Percentiles rank a stretch among this genome's conserved stretches.
Conservation (phyloP, 148 eudicot genomes). For the Vaccinium vitisidaea region DNA sequence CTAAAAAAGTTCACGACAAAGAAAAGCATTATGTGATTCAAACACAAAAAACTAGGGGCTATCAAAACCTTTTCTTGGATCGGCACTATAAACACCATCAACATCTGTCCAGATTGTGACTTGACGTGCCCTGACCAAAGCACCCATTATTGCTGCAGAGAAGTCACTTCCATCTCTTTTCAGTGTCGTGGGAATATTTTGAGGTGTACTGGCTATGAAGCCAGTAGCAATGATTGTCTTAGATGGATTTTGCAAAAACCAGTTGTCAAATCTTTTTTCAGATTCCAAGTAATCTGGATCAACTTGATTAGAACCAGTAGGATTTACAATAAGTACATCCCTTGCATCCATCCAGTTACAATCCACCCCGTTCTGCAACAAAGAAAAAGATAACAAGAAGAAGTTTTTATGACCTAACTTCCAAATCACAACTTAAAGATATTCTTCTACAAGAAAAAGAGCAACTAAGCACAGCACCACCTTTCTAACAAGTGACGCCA, state of each 20-base stretch:
- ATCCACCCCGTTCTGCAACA: constrained; percentile 62
- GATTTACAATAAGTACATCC: constrained; percentile 88
- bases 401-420: neutral
- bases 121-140: constrained; percentile 79
- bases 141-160: constrained; percentile 99
- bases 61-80: constrained; percentile 90
- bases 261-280: constrained; percentile 72
- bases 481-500: constrained; percentile 74
- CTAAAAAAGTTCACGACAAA: neutral
- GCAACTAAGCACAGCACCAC: constrained; percentile 27
- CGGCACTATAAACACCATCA: constrained; percentile 97
- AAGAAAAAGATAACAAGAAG: neutral
- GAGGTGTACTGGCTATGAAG: constrained; percentile 89
- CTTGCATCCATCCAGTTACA: constrained; percentile 97
- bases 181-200: constrained; percentile 92
- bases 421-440: constrained; percentile 3
- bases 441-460: neutral
- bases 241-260: constrained; percentile 68
- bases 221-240: constrained; percentile 87
- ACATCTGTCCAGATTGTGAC: constrained; percentile 99
- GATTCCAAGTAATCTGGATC: constrained; percentile 91
- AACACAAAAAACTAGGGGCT: neutral
- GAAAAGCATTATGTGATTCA: neutral
- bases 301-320: constrained; percentile 80
- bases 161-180: constrained; percentile 99